Base-by-base conservation (phyloP, 2,329 filamentous ascomycete genomes). In the Fusarium marasasianum region DNA sequence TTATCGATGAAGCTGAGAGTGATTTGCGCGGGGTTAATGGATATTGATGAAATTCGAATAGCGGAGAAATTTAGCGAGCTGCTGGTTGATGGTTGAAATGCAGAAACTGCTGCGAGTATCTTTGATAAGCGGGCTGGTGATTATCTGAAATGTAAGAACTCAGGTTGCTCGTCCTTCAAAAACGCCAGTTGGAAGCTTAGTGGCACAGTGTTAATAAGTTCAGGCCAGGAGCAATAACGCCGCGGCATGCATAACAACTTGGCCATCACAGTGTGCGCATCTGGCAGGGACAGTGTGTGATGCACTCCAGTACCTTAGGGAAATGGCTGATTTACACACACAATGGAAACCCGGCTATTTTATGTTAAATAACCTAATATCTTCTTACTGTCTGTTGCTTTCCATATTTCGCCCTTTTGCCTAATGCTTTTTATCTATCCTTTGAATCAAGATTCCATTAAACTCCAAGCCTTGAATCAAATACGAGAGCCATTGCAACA, bases 111-210 rank as follows among this genome's bases (percentile, higher is more conserved):
- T 26, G 56, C 47, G 43, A 66, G 51, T 45, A 57, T 50, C 45
- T 70, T 56, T 59, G 33, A 45, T 54, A 44, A 63, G 35, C 31
- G 63, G 58, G 56, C n/a, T 51, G 58, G 59, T 51, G 53, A 71
- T 72, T 65, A 48, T 47, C 62, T 38, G 59, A 54, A 69, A 66
- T 65, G 58, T 53, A 63, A 62, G 72, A 67, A 65, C 59, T 53
- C 58, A 65, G 59, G 35, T 48, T 62, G 62, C 38, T 48, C 26
- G 53, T 54, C 66, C 55, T 65, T 71, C 47, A 20, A 72, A 78
- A 78, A 78, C 67, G 74, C 74, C 77, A 78, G 71, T 54, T 72
- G 63, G 72, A 71, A 79, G 77, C 67, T 73, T 60, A 66, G 57
- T 37, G 45, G 50, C 50, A 79, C 77, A 78, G 77, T 79, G 77